phyloP scores from a whole-genome alignment of 2,329 filamentous ascomycete species.

The Neonectria faginata region DNA sequence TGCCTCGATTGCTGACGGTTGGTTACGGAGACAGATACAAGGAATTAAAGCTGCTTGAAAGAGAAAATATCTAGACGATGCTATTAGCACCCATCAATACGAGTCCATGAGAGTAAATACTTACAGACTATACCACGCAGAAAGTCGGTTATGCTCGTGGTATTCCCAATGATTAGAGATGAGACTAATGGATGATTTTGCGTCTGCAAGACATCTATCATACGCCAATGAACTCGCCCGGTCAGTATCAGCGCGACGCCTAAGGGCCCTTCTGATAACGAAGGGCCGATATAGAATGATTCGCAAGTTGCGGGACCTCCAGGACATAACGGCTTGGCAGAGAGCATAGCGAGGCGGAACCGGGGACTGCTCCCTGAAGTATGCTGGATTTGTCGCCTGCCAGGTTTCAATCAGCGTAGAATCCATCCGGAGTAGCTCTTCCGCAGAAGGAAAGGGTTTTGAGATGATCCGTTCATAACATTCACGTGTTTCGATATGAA shows the following conservation, averaged over 20 bases:
- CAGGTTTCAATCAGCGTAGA: constrained; percentile 54
- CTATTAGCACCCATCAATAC: no score
- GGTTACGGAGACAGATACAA: constrained; percentile 59
- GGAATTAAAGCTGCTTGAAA: constrained; percentile 63
- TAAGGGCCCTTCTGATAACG: constrained; percentile 54
- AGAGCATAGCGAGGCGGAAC: constrained; percentile 50
- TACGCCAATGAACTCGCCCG: constrained; percentile 39
- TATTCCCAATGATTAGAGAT: constrained; percentile 54
- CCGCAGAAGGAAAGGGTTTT: constrained; percentile 54
- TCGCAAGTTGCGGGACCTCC: constrained; percentile 58
- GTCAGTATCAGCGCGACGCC: constrained; percentile 34
- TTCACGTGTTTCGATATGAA: constrained; percentile 57
- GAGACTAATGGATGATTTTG: constrained; percentile 53
- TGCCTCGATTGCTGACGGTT: constrained; percentile 52
- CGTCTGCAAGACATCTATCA: constrained; percentile 54
- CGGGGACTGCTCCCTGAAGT: constrained; percentile 49
- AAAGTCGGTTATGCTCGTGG: constrained; percentile 53
- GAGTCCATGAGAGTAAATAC: not conserved
- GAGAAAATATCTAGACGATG: constrained; percentile 55
- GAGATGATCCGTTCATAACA: constrained; percentile 61
- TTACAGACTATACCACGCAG: constrained; percentile 57
- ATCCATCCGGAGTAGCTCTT: constrained; percentile 56
- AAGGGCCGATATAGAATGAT: constrained; percentile 62
- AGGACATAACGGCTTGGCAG: constrained; percentile 56
- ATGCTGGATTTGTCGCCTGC: constrained; percentile 51